Evolutionary conservation across 306 rosid genomes (phyloP), one percentile per base, ranked within the genome.

Genomic region (Glycine latifolia): DNA sequence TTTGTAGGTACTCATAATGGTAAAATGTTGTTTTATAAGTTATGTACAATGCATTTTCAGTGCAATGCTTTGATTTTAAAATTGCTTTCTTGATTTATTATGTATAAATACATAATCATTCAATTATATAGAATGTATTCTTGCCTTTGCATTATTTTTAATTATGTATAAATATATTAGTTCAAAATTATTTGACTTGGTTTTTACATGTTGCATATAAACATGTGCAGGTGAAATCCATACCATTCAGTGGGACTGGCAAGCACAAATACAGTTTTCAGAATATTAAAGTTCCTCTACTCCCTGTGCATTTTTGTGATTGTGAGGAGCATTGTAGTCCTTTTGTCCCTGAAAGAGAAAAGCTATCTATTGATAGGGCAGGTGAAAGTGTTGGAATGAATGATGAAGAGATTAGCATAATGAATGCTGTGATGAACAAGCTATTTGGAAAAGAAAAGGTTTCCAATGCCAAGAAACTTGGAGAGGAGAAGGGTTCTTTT

Each of bases 181-280:
- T 84, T 49, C 49, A 61, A 55, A 70, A 72, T 60, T 56, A 58
- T 65, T 44, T 14, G 41, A 71, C 67, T 71, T 26, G 11, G 35
- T 52, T 58, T 73, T 76, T 9, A 75, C 60, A 43, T 80, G 47
- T 43, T 79, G 16, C 70, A 16, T 71, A 7, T 61, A 12, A 63
- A 33, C 65, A 16, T 55, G 10, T 71, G 67, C 90, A 91, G 99
- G 94, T 95, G 80, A 95, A 93, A 85, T 55, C 90, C n/a, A 63
- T 95, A 65, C 97, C 99, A 49, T 88, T 91, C 44, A 82, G 86
- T 80, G 99, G 99, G 84, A 91, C 93, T 46, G 99, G 99, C 77
- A 93, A 92, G 79, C 99, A 95, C 87, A 93, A 90, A 63, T 93
- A 95, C 82, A 93, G 97, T 75, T 95, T 95, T 91, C 94, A 89